These are phyloP conservation scores for Hypoxylon perforatum DNA, from an alignment of 495 filamentous ascomycete genomes.

Conservation along the genomic window DNA sequence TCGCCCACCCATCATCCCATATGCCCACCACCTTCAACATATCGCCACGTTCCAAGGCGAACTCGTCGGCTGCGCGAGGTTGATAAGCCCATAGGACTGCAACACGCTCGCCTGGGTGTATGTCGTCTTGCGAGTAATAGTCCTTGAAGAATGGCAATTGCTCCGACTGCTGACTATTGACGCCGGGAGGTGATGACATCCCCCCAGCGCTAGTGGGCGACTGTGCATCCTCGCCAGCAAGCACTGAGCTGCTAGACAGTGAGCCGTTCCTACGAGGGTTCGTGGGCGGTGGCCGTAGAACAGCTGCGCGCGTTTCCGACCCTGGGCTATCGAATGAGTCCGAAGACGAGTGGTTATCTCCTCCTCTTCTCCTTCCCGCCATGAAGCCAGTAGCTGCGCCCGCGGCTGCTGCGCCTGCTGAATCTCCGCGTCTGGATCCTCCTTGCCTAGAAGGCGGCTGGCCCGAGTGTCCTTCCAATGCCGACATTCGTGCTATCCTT, in stretches of 20 bases:
- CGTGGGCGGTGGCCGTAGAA: constrained; percentile 70
- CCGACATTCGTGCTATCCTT: constrained; percentile 95
- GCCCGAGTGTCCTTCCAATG: constrained; percentile 77
- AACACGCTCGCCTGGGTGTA: constrained; percentile 90
- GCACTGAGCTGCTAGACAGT: constrained; percentile 84
- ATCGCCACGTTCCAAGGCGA: constrained; percentile 92
- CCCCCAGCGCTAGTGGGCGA: constrained; percentile 83
- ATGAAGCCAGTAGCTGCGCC: constrained; percentile 48
- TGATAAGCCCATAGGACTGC: constrained; percentile 96
- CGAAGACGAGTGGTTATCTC: constrained; percentile 80
- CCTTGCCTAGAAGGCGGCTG: constrained; percentile 66
- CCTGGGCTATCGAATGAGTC: constrained; percentile 85
- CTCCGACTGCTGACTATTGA: constrained; percentile 92
- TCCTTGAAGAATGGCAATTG: constrained; percentile 96
- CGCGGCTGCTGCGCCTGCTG: constrained; percentile 50
- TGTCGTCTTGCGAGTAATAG: constrained; percentile 97
- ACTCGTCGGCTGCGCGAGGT: constrained; percentile 92
- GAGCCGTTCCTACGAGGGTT: constrained; percentile 77
- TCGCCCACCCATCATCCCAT: constrained; percentile 99
- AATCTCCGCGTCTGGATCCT: constrained; percentile 45
- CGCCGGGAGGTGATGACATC: constrained; percentile 82
- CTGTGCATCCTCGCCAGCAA: constrained; percentile 74
- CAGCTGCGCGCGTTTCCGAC: constrained; percentile 69
- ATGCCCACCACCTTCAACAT: constrained; percentile 99
- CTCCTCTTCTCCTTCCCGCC: constrained; percentile 65